Base-by-base conservation (phyloP, 352 stramenopile genomes). In the Globisporangium viniferum region DNA sequence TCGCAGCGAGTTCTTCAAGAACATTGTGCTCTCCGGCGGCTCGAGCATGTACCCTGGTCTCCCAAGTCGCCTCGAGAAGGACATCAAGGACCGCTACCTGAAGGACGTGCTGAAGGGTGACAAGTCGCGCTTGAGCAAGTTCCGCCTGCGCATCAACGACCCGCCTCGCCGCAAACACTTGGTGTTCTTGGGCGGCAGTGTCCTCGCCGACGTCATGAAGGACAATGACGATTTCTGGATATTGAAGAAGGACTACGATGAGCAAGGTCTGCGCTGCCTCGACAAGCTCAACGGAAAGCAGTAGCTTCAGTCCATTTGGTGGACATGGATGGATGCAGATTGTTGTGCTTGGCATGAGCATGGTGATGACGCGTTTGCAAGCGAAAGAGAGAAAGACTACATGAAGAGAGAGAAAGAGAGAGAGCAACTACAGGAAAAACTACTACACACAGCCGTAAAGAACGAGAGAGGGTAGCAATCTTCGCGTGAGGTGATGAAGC, bases 11-110 rank as follows among this genome's bases (percentile, higher is more conserved):
- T 98, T 99, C 57, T 99, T 99, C 79, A 99, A 98, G 70, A 98
- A 99, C 79, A 98, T 99, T 71, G 91, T 98, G 74, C 84, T 98
- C 8, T 96, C 82, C 3, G 93, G 94, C 35, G 96, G 96, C 22
- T 97, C 91, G 22, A 97, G 83, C 73, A 98, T 99, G 94, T 99
- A 98, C 79, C 94, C 94, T n/a, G 96, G 96, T 39, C 77, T 99
- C 22, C 92, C 94, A 6, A 96, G 86, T 51, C 89, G 95, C 66
- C 78, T 98, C 29, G 92, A 98, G 76, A 97, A 98, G 71, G 94
- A 98, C 67, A 94, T 97, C 59, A 88, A 89, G 70, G 78, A 92
- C 61, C 77, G 86, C 31, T 95, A 95, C 77, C 68, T 95, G 31
- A 90, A 76, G 20, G 78, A 96, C 46, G 87, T 97, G 69, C 78